phyloP scores from a whole-genome alignment of 805 yeast species.

The Saccharomycopsis olivae region DNA sequence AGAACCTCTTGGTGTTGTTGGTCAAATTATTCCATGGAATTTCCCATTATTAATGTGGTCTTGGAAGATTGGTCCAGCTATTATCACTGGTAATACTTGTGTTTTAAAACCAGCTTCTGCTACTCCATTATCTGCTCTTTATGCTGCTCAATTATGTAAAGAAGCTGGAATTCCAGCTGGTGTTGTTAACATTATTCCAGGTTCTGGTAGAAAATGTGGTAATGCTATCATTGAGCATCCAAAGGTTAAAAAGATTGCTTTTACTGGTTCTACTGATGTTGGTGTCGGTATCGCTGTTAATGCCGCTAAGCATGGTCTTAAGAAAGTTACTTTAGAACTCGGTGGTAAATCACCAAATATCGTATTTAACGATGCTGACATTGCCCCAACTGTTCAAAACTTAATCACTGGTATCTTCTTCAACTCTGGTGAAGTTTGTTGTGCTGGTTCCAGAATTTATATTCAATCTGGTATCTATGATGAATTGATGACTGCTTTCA shows the following conservation, averaged over 20 bases:
- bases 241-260: constrained; percentile 80
- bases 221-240: constrained; percentile 69
- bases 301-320: constrained; percentile 73
- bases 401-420: constrained; percentile 77
- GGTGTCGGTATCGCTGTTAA: constrained; percentile 75
- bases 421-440: constrained; percentile 94
- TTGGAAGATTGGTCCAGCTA: constrained; percentile 91
- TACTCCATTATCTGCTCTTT: constrained; percentile 83
- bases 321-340: constrained; percentile 86
- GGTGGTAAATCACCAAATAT: constrained; percentile 96
- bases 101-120: constrained; percentile 88
- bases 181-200: constrained; percentile 78
- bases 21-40: constrained; percentile 96
- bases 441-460: constrained; percentile 87
- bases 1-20: constrained; percentile 93
- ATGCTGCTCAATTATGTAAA: constrained; percentile 53
- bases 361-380: constrained; percentile 76
- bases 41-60: constrained; percentile 90
- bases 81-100: constrained; percentile 82
- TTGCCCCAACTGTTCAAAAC: constrained; percentile 65
- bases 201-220: constrained; percentile 81
- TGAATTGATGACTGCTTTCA: constrained; percentile 52
- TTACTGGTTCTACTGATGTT: constrained; percentile 91
- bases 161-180: constrained; percentile 91
- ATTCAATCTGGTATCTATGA: constrained; percentile 83